Percentiles rank a stretch among this genome's conserved stretches.
Conservation (phyloP, 164 flowering plant species). For the Stephania cephalantha region DNA sequence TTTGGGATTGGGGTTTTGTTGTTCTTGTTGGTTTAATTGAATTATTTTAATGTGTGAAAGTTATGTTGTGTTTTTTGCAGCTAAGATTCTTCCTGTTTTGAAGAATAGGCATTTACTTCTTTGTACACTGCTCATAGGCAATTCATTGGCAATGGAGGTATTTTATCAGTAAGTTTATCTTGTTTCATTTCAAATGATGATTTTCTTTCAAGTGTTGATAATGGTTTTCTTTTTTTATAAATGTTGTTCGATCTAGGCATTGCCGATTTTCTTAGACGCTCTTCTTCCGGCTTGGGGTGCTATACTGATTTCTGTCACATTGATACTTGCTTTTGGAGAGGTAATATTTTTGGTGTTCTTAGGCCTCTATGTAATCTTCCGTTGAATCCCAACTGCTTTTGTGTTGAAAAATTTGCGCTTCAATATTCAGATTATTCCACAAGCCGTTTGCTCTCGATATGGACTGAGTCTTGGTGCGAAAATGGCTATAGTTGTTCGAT, state of each 20-base stretch:
- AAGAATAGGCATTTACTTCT: conserved; percentile 79
- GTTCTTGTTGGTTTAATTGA: not conserved
- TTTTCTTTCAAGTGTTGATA: not conserved
- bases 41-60: not conserved
- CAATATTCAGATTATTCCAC: conserved; percentile 65
- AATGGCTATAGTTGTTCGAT: conserved; percentile 72
- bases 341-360: conserved; percentile 30
- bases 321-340: conserved; percentile 98
- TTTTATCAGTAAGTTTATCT: not conserved
- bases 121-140: conserved; percentile 91
- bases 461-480: conserved; percentile 89
- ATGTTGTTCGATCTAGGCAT: conserved; percentile 48
- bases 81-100: conserved; percentile 88
- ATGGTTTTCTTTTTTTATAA: not conserved
- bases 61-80: conserved; percentile 30
- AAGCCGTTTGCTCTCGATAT: conserved; percentile 90
- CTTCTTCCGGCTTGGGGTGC: conserved; percentile 82
- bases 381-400: not conserved
- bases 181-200: not conserved
- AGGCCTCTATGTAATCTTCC: not conserved
- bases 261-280: conserved; percentile 82
- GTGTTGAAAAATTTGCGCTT: not conserved
- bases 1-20: not conserved
- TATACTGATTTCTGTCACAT: conserved; percentile 81
- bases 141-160: conserved; percentile 99